Evolutionary conservation across 768 basidiomycete genomes (phyloP).

Genomic region (Coprinopsis cinerea): DNA sequence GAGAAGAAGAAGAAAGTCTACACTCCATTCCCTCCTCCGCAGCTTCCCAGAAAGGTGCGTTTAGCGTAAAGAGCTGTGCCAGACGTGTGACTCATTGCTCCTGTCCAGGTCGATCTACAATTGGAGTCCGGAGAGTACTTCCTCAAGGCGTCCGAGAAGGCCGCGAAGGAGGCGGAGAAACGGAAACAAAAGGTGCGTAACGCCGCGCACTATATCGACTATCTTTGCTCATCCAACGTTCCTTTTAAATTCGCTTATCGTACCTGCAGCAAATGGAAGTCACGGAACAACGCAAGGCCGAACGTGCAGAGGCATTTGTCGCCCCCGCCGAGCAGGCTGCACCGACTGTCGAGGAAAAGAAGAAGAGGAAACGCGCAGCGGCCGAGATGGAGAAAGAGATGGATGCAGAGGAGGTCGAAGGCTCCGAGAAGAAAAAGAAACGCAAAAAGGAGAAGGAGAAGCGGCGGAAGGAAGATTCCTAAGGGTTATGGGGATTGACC

Average conservation of each 20-base stretch:
- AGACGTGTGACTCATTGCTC: background rate
- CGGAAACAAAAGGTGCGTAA: constrained; percentile 75
- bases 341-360: constrained; percentile 74
- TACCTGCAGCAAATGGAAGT: constrained; percentile 68
- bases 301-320: constrained; percentile 83
- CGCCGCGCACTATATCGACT: background rate
- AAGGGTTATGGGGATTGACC: too few species aligned
- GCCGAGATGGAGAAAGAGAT: constrained; percentile 33
- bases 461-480: constrained; percentile 14
- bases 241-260: constrained; percentile 3
- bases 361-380: constrained; percentile 33
- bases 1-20: constrained; percentile 78
- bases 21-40: constrained; percentile 98
- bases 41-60: constrained; percentile 82
- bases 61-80: background rate
- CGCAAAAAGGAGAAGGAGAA: constrained; percentile 31
- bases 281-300: constrained; percentile 62
- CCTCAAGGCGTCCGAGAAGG: constrained; percentile 87
- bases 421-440: constrained; percentile 26
- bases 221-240: background rate
- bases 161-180: constrained; percentile 61
- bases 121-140: constrained; percentile 98
- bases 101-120: constrained; percentile 80
- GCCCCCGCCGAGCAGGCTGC: constrained; percentile 78
- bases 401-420: constrained; percentile 33